These are phyloP conservation scores for Sclerotinia sclerotiorum DNA, from an alignment of 2,329 filamentous ascomycete species.

Conservation along the genomic window DNA sequence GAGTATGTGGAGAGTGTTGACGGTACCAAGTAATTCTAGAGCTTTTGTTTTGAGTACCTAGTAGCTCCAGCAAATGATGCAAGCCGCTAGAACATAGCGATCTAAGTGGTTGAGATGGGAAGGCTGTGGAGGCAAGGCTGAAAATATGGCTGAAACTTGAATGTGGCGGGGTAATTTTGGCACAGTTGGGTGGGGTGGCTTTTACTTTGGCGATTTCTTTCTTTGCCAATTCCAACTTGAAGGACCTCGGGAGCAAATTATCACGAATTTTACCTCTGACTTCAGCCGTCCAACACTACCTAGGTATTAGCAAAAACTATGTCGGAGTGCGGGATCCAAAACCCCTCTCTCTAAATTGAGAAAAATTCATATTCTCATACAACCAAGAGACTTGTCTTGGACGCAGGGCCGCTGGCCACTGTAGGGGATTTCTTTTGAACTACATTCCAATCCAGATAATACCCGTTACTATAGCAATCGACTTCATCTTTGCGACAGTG, in stretches of 20 bases:
- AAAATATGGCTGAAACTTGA: not conserved
- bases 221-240: not conserved
- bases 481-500: not conserved
- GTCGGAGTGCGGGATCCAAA: too few relatives aligned
- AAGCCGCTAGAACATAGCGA: constrained; percentile 14
- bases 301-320: too few relatives aligned
- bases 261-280: too few relatives aligned
- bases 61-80: constrained; percentile 5
- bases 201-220: too few relatives aligned
- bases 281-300: not conserved
- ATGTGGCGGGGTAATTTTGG: too few relatives aligned
- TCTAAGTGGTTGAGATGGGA: not conserved
- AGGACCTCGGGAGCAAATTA: not conserved
- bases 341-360: too few relatives aligned
- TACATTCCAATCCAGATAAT: not conserved
- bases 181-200: not conserved
- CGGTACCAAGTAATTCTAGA: constrained; percentile 3
- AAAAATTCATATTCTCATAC: too few relatives aligned
- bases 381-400: not conserved
- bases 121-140: constrained; percentile 4
- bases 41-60: constrained; percentile 2
- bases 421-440: not conserved
- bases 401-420: too few relatives aligned
- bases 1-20: not conserved
- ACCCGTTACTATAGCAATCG: not conserved